Percentiles rank a stretch among this genome's conserved stretches.
These are phyloP conservation scores for Lolium multiflorum DNA, from an alignment of 176 grass and related monocot genomes.

Conservation along the genomic window DNA sequence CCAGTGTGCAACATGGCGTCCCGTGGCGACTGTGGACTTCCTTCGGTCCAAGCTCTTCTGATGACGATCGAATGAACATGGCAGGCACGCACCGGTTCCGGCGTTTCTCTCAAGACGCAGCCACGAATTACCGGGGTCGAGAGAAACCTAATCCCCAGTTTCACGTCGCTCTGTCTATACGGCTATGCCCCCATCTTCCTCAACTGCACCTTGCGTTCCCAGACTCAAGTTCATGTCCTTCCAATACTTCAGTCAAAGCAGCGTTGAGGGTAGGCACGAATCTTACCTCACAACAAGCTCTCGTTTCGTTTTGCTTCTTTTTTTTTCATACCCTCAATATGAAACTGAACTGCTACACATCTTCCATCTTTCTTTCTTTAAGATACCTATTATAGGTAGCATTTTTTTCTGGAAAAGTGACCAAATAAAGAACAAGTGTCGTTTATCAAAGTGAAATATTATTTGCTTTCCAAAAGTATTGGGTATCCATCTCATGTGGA, in stretches of 20 bases:
- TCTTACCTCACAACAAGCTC: background rate
- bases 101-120: background rate
- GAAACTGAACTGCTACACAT: no score
- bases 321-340: no score
- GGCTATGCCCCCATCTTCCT: background rate
- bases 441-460: no score
- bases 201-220: background rate
- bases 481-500: no score
- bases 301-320: no score
- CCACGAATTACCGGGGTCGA: background rate
- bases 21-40: background rate
- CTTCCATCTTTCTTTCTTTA: no score
- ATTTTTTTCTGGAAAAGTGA: no score
- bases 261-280: background rate
- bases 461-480: no score
- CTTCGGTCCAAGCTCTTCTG: background rate
- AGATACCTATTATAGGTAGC: no score
- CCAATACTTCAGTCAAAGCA: background rate
- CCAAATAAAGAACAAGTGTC: no score
- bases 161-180: background rate
- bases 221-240: background rate
- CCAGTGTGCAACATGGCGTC: background rate
- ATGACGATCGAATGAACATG: background rate
- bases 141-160: conserved; percentile 1
- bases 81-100: background rate